These are phyloP conservation scores for Colletotrichum sp. DNA, from an alignment of 2,329 filamentous ascomycete species.

Conservation along the genomic window DNA sequence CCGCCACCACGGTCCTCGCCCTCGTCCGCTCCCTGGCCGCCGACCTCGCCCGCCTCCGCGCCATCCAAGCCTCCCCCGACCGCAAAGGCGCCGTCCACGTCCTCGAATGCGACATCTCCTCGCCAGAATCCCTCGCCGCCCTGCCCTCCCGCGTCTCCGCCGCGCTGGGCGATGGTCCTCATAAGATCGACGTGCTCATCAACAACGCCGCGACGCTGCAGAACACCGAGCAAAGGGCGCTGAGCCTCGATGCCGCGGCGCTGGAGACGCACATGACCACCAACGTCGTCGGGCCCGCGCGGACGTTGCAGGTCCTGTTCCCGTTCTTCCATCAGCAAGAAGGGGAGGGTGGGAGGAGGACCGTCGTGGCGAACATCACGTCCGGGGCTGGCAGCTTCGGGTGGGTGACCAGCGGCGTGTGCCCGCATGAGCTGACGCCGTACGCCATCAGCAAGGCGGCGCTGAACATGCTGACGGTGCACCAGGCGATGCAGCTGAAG, in stretches of 20 bases:
- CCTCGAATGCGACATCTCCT: constrained; percentile 17
- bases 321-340: constrained; percentile 24
- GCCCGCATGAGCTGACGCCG: constrained; percentile 29
- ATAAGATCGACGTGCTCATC: constrained; percentile 33
- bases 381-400: constrained; percentile 41
- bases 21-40: constrained; percentile 36
- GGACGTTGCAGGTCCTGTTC: constrained; percentile 43
- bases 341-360: constrained; percentile 8
- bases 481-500: constrained; percentile 31
- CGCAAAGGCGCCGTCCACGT: neutral
- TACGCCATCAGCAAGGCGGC: constrained; percentile 40
- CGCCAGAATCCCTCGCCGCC: neutral
- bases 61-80: neutral
- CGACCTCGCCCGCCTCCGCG: constrained; percentile 1
- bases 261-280: constrained; percentile 44
- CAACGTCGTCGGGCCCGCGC: constrained; percentile 53
- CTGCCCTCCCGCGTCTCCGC: neutral
- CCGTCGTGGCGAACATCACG: constrained; percentile 45
- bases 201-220: constrained; percentile 40
- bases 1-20: constrained; percentile 40
- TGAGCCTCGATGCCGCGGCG: constrained; percentile 39
- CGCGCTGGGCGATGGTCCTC: neutral
- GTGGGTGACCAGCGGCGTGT: constrained; percentile 24
- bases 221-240: constrained; percentile 35
- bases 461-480: constrained; percentile 41